phyloP scores from a whole-genome alignment of 2,329 filamentous ascomycete genomes.

The Fusarium nygamai region DNA sequence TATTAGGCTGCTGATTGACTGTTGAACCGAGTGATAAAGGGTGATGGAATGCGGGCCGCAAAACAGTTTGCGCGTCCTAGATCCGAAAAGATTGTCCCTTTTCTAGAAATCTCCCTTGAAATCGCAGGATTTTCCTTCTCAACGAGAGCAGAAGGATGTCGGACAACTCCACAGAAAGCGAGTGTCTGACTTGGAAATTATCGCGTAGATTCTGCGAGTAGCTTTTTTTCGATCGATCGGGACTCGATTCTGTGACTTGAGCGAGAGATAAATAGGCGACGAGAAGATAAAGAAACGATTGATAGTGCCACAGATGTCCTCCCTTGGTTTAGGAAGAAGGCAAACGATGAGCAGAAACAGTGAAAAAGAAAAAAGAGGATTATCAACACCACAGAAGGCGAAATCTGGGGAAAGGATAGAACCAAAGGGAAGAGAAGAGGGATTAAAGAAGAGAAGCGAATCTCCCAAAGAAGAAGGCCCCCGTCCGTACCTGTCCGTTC shows the following conservation, averaged over 20 bases:
- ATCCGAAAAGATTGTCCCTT: not conserved
- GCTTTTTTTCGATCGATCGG: constrained; percentile 26
- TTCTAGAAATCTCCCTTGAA: constrained; percentile 3
- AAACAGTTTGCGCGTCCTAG: constrained; percentile 33
- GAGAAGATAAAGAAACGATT: constrained; percentile 14
- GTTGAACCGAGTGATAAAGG: not conserved
- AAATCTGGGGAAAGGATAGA: constrained; percentile 15
- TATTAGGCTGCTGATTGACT: constrained; percentile 24
- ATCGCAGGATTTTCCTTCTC: constrained; percentile 2
- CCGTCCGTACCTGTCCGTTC: not conserved
- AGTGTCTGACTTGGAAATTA: not conserved
- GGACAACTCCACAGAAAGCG: not conserved
- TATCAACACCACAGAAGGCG: constrained; percentile 15
- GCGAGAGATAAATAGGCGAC: constrained; percentile 4
- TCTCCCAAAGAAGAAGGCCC: not conserved
- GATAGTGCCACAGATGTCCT: constrained; percentile 21
- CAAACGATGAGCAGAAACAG: constrained; percentile 15
- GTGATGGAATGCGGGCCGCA: constrained; percentile 35
- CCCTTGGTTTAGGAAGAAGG: not conserved
- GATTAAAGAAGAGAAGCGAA: constrained; percentile 30
- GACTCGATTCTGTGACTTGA: constrained; percentile 27
- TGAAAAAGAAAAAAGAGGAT: constrained; percentile 19
- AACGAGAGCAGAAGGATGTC: constrained; percentile 10
- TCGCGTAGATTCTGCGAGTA: constrained; percentile 6
- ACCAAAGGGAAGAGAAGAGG: constrained; percentile 14